These are phyloP conservation scores for Austroboletus rostrupii DNA, from an alignment of 1,284 basidiomycete species.

Conservation along the genomic window DNA sequence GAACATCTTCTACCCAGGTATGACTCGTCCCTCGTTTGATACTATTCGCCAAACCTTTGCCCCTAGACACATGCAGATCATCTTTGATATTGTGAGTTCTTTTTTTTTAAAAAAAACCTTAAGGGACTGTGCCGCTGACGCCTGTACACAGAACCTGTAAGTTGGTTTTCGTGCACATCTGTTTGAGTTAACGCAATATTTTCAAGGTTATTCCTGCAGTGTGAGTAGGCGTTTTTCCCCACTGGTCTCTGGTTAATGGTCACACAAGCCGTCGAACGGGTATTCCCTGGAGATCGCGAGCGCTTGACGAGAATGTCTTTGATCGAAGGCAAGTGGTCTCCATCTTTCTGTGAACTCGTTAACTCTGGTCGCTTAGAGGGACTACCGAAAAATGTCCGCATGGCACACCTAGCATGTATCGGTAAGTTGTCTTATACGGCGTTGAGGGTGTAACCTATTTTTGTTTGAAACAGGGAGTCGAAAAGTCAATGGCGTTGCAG, in stretches of 20 bases:
- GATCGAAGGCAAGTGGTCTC: constrained; percentile 62
- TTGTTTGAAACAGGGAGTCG: constrained; percentile 50
- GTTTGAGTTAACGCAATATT: neutral
- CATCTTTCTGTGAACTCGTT: neutral
- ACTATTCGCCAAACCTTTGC: neutral
- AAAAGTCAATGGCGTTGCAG: constrained; percentile 94
- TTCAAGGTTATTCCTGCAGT: constrained; percentile 60
- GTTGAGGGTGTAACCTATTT: neutral
- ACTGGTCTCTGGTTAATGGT: constrained; percentile 6
- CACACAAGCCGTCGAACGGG: constrained; percentile 74
- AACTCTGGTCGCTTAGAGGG: constrained; percentile 54
- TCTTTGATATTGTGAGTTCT: constrained; percentile 76
- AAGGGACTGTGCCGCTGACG: constrained; percentile 7
- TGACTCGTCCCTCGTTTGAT: constrained; percentile 1
- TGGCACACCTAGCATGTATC: constrained; percentile 81
- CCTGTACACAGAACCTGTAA: constrained; percentile 44
- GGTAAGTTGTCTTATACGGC: constrained; percentile 37
- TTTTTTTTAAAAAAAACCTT: neutral
- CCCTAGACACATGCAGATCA: constrained; percentile 77
- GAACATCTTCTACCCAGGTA: constrained; percentile 75
- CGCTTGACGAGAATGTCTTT: constrained; percentile 81
- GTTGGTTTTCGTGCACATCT: constrained; percentile 13
- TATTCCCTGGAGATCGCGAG: constrained; percentile 83
- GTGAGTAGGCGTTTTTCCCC: constrained; percentile 29
- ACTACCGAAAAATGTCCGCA: constrained; percentile 78